Evolutionary conservation across 1,139 yeast species (phyloP), one percentile per base, ranked within the genome.

Genomic region (Magnusiomyces suaveolens): DNA sequence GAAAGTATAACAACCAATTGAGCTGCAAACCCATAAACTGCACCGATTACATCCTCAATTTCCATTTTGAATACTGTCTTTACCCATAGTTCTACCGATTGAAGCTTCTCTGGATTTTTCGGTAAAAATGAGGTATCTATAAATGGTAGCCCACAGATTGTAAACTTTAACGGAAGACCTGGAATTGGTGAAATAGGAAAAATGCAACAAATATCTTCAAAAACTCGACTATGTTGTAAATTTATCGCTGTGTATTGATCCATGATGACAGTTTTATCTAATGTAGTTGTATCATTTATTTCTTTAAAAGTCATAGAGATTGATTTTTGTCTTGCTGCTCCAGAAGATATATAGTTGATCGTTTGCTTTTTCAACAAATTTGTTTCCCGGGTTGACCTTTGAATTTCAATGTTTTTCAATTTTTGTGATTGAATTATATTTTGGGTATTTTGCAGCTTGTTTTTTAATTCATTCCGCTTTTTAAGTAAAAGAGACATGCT

Each of bases 21-120:
- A 8, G 78, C 69, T 1, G 77, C 67, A 56, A 73, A 72, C 0
- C 83, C 82, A 38, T 78, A 66, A 3, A 79, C 75, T 0, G 82
- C 80, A 50, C 77, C 79, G 3, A 77, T 65, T 50, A 72, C 72
- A 18, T 70, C 68, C 6, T 73, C 72, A 53, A 68, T 66, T 29
- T 57, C 62, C 16, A 60, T 58, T 18, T 61, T 23, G 14, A 33
- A 32, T 56, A 16, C 52, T 18, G 55, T 57, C 0, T 60, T 61
- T 21, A 65, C 41, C 20, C 51, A 53, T 14, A 23, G 32, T 2
- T 43, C 32, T 10, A 38, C 18, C 18, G 4, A 8, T 38, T 16
- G 6, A 10, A 8, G 6, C 18, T 10, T n/a, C 8, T 38, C 43
- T 4, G 18, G 18, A n/a, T 38, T 16, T 8, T 38, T 18, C n/a